Percentiles rank a stretch among this genome's conserved stretches.
Conservation (phyloP, 139 green algal species). For the Nannochloris sp. region DNA sequence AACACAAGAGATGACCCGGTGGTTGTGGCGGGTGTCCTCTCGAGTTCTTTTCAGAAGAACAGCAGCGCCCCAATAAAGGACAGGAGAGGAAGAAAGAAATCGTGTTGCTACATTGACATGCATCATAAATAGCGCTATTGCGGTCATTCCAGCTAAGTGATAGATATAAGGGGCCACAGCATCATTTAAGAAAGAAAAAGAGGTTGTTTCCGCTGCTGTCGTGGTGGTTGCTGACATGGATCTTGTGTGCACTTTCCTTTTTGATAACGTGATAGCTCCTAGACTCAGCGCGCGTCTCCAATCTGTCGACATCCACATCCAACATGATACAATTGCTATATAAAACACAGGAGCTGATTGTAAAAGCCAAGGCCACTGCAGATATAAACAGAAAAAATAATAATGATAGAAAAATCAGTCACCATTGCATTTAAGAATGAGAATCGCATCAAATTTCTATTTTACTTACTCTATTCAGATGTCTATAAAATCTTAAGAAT, state of each 20-base stretch:
- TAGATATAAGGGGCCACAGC: conserved; percentile 51
- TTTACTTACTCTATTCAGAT: conserved; percentile 40
- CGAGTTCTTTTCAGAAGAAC: not conserved
- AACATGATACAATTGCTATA: conserved; percentile 18
- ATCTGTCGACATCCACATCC: conserved; percentile 14
- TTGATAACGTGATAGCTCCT: too few species aligned
- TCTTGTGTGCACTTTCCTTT: too few species aligned
- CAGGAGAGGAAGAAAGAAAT: conserved; percentile 70
- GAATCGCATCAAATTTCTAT: not conserved
- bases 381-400: conserved; percentile 2
- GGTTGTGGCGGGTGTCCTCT: not conserved
- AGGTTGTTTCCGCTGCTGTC: too few species aligned
- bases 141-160: conserved; percentile 62
- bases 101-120: conserved; percentile 72
- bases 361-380: conserved; percentile 13
- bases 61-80: conserved; percentile 70
- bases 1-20: too few species aligned
- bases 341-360: conserved; percentile 14
- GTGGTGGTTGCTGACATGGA: too few species aligned
- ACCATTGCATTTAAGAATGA: not conserved
- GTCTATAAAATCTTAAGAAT: conserved; percentile 61
- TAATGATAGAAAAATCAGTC: not conserved
- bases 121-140: conserved; percentile 57
- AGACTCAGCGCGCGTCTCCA: conserved; percentile 20
- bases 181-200: conserved; percentile 23